Evolutionary conservation across 106 monocot genomes (phyloP).

Genomic region (Platanthera guangdongensis): DNA sequence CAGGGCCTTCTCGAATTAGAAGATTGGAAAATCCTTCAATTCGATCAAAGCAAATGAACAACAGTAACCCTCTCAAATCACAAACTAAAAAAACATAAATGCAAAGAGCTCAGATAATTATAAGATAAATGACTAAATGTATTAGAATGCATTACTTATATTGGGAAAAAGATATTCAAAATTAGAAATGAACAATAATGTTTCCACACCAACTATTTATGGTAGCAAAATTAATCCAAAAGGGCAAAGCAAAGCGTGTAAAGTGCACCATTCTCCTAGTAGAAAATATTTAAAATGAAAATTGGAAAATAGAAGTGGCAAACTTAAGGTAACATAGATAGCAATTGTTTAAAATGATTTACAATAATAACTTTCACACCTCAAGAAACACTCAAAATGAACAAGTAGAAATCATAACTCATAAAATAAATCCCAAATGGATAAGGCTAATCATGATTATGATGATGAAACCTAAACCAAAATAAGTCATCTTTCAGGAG

Average conservation of each 20-base stretch:
- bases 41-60: no score
- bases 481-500: no score
- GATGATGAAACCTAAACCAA: no score
- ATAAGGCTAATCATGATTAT: not conserved
- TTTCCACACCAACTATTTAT: not conserved
- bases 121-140: no score
- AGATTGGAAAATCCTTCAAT: no score
- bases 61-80: no score
- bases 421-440: not conserved
- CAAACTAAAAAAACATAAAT: no score
- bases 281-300: no score
- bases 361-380: not conserved
- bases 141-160: no score
- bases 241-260: not conserved
- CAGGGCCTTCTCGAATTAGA: no score
- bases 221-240: not conserved
- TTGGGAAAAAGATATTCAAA: no score
- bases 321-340: not conserved
- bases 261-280: not conserved
- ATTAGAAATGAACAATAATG: not conserved
- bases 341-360: not conserved
- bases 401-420: not conserved
- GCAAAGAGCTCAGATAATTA: no score
- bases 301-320: not conserved
- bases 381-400: not conserved